Evolutionary conservation across 441 rosid species (phyloP).

Genomic region (Theobroma grandiflorum): DNA sequence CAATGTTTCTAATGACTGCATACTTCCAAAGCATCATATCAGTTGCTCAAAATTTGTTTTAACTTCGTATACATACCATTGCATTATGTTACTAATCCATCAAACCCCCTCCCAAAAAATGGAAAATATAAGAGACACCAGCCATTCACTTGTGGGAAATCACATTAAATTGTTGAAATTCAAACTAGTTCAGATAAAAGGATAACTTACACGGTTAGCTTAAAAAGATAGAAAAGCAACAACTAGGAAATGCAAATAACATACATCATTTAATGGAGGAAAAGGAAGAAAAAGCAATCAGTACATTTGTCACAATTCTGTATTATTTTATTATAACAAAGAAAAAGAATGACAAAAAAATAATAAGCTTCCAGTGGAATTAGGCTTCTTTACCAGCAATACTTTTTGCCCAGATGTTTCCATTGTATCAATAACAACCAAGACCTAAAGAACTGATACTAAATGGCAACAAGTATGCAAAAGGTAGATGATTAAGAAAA

Average conservation of each 20-base stretch:
- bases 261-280: neutral
- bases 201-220: neutral
- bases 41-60: neutral
- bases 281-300: neutral
- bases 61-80: neutral
- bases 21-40: slow-evolving; percentile 4
- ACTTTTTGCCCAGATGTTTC: neutral
- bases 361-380: neutral
- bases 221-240: neutral
- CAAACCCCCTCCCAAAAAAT: neutral
- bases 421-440: slow-evolving; percentile 11
- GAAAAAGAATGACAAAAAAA: neutral
- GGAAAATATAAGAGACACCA: slow-evolving; percentile 5
- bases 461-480: neutral
- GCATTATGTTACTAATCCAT: slow-evolving; percentile 16
- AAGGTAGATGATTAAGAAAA: slow-evolving; percentile 5
- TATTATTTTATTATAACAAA: neutral
- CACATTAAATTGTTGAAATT: neutral
- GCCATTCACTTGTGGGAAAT: neutral
- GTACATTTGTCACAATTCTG: neutral
- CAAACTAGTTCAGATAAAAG: neutral
- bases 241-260: slow-evolving; percentile 5
- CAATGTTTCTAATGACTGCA: slow-evolving; percentile 5
- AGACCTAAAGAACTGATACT: neutral
- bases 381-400: neutral